Evolutionary conservation across 768 basidiomycete genomes (phyloP).

Genomic region (Dacryopinax primogenitus): DNA sequence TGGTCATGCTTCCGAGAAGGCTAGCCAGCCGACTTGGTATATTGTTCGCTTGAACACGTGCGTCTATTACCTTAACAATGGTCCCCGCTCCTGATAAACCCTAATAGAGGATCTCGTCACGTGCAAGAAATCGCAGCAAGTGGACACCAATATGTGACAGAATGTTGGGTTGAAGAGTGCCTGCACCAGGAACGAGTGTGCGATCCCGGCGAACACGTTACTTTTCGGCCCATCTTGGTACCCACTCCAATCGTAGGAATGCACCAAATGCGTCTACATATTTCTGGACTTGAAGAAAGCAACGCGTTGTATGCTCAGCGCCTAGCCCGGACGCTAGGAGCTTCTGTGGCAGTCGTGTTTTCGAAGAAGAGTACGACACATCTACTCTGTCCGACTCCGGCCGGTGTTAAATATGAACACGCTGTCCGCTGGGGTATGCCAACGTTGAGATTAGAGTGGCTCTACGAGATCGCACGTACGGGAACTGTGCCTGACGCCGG

Average conservation of each 20-base stretch:
- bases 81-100: neutral
- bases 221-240: slow-evolving; percentile 53
- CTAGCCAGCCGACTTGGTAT: neutral
- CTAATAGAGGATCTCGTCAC: neutral
- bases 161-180: slow-evolving; percentile 88
- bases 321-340: neutral
- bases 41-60: neutral
- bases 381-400: slow-evolving; percentile 58
- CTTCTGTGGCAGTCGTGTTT: slow-evolving; percentile 27
- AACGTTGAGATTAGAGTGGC: slow-evolving; percentile 59
- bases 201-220: slow-evolving; percentile 49
- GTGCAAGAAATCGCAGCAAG: neutral
- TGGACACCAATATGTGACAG: slow-evolving; percentile 41
- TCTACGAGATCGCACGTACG: slow-evolving; percentile 42
- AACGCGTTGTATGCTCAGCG: neutral
- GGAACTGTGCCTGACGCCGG: slow-evolving; percentile 28
- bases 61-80: neutral
- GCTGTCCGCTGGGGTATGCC: slow-evolving; percentile 68
- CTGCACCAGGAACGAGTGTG: slow-evolving; percentile 64
- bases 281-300: neutral
- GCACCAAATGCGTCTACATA: neutral
- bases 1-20: neutral
- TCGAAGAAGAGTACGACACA: slow-evolving; percentile 56
- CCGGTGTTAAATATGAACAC: slow-evolving; percentile 63
- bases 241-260: slow-evolving; percentile 36